These are phyloP conservation scores for Yarrowia sp. DNA, from an alignment of 805 yeast species.

Conservation along the genomic window DNA sequence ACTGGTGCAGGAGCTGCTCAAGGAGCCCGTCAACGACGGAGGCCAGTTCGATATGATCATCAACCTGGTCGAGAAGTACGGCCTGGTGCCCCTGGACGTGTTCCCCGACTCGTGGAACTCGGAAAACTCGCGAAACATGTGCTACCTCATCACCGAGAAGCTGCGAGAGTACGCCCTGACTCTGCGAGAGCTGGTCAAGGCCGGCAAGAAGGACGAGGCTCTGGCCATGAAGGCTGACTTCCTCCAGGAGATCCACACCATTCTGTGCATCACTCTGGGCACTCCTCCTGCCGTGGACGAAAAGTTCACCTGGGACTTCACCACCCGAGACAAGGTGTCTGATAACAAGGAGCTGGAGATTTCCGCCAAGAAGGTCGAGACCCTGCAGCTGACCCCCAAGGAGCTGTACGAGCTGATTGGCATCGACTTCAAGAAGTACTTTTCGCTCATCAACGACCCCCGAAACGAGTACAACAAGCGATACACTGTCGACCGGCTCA, in stretches of 20 bases:
- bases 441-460: slow-evolving; percentile 83
- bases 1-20: slow-evolving; percentile 67
- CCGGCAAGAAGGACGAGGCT: slow-evolving; percentile 52
- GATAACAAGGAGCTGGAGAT: slow-evolving; percentile 47
- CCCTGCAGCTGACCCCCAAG: slow-evolving; percentile 59
- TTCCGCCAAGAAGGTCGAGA: slow-evolving; percentile 51
- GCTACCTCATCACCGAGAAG: slow-evolving; percentile 68
- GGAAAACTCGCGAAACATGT: slow-evolving; percentile 60
- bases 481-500: slow-evolving; percentile 74
- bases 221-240: slow-evolving; percentile 53
- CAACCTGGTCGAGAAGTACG: slow-evolving; percentile 79
- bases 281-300: slow-evolving; percentile 78
- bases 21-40: slow-evolving; percentile 78
- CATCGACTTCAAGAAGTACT: slow-evolving; percentile 59
- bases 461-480: slow-evolving; percentile 71
- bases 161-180: slow-evolving; percentile 79
- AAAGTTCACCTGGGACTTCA: slow-evolving; percentile 74
- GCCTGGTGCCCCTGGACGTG: slow-evolving; percentile 74
- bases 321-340: slow-evolving; percentile 66
- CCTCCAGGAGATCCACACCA: slow-evolving; percentile 69
- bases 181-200: slow-evolving; percentile 60
- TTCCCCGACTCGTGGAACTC: slow-evolving; percentile 74
- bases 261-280: slow-evolving; percentile 74
- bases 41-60: slow-evolving; percentile 89
- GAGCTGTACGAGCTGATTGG: slow-evolving; percentile 63